These are phyloP conservation scores for Cardamine occulta DNA, from an alignment of 345 rosid genomes.

Conservation along the genomic window DNA sequence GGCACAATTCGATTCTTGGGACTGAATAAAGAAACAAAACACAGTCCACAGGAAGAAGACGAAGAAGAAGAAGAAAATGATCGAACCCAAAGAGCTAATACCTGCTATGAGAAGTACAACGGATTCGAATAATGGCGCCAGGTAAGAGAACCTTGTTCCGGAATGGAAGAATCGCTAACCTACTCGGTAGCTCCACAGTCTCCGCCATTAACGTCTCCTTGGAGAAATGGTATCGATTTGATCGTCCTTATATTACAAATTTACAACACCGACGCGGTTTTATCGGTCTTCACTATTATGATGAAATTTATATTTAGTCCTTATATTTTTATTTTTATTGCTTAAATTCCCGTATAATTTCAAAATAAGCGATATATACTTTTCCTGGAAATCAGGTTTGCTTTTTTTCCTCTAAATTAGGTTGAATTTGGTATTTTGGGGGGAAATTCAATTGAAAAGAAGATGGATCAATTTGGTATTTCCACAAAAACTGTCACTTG, in stretches of 20 bases:
- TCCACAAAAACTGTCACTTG: background rate
- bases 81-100: conserved; percentile 28
- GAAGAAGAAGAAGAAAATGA: background rate
- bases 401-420: background rate
- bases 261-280: conserved; percentile 31
- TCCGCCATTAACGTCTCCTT: conserved; percentile 64
- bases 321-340: background rate
- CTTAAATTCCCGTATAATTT: background rate
- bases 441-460: too few relatives aligned
- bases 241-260: conserved; percentile 29
- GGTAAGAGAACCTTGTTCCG: conserved; percentile 95
- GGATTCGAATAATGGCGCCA: conserved; percentile 98
- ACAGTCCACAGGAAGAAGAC: conserved; percentile 29
- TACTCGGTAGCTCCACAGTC: conserved; percentile 88
- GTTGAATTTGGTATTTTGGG: too few relatives aligned
- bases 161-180: conserved; percentile 95
- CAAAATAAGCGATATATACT: background rate
- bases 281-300: conserved; percentile 21
- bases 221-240: conserved; percentile 18
- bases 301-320: conserved; percentile 6
- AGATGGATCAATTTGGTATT: background rate
- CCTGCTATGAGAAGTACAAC: conserved; percentile 98
- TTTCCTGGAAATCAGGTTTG: background rate
- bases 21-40: background rate
- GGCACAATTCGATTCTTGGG: background rate